Conservation (phyloP, 1,284 basidiomycete genomes). For the Apiotrichum montevideense region DNA sequence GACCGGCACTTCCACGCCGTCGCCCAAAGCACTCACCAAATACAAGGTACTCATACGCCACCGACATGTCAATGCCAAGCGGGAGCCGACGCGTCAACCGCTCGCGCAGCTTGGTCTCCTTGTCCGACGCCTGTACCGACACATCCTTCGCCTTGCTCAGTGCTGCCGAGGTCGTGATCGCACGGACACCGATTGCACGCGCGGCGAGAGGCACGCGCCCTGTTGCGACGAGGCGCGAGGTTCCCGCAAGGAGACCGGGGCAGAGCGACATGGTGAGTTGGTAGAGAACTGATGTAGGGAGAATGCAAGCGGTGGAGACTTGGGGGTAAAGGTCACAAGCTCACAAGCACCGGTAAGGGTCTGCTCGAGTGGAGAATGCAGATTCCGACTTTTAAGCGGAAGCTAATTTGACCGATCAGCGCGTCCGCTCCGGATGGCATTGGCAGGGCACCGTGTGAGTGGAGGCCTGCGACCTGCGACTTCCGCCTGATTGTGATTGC, state of each 20-base stretch:
- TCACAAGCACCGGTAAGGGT: too few relatives aligned
- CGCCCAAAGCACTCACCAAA: conserved; percentile 8
- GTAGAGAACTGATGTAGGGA: background rate
- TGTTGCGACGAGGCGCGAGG: conserved; percentile 1
- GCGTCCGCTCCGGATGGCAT: too few relatives aligned
- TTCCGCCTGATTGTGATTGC: too few relatives aligned
- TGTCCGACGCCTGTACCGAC: conserved; percentile 10
- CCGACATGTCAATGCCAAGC: conserved; percentile 2
- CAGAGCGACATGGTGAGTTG: conserved; percentile 9
- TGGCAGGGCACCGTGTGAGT: too few relatives aligned
- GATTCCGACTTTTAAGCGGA: background rate
- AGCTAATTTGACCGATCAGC: background rate
- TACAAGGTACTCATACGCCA: background rate
- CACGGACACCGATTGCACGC: background rate
- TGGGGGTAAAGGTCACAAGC: too few relatives aligned
- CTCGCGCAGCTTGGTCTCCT: conserved; percentile 9
- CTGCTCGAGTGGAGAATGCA: too few relatives aligned
- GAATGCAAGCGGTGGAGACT: too few relatives aligned
- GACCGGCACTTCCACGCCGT: too few relatives aligned
- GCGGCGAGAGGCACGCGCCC: background rate
- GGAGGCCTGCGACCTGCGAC: too few relatives aligned
- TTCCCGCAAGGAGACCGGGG: conserved; percentile 14
- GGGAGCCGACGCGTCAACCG: conserved; percentile 6
- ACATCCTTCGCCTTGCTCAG: background rate
- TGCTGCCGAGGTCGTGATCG: background rate